phyloP scores from a whole-genome alignment of 2,329 filamentous ascomycete species.

The Colletotrichum costaricense region DNA sequence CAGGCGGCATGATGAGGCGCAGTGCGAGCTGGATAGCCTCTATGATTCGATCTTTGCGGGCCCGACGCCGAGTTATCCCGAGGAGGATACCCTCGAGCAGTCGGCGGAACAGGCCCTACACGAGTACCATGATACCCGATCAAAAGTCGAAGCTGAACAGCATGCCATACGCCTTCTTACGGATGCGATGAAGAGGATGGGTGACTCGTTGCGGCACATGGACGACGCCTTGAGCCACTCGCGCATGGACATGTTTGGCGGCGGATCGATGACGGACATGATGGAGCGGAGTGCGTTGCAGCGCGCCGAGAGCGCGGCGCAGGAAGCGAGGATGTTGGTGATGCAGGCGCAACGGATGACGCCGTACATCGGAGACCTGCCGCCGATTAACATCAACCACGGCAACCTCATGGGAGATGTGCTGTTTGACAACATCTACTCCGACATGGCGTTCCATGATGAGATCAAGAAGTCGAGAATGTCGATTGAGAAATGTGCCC shows the following conservation, averaged over 20 bases:
- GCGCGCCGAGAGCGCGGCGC: slow-evolving; percentile 55
- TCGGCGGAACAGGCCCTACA: slow-evolving; percentile 47
- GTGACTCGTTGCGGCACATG: slow-evolving; percentile 49
- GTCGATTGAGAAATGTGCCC: slow-evolving; percentile 49
- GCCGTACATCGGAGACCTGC: slow-evolving; percentile 51
- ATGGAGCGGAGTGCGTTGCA: slow-evolving; percentile 64
- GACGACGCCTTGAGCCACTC: slow-evolving; percentile 55
- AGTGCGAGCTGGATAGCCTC: slow-evolving; percentile 60
- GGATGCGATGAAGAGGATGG: slow-evolving; percentile 51
- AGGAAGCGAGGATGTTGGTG: slow-evolving; percentile 52
- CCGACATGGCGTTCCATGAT: slow-evolving; percentile 62
- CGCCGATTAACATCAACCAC: slow-evolving; percentile 54
- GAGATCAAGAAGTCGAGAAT: slow-evolving; percentile 58
- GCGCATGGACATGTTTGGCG: slow-evolving; percentile 61
- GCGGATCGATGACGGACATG: slow-evolving; percentile 60
- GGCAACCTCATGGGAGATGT: slow-evolving; percentile 61
- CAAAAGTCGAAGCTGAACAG: slow-evolving; percentile 51
- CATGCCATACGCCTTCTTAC: slow-evolving; percentile 54
- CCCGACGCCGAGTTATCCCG: slow-evolving; percentile 62
- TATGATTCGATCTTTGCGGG: slow-evolving; percentile 66
- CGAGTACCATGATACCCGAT: slow-evolving; percentile 51
- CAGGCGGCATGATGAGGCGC: slow-evolving; percentile 50
- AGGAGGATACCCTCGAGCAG: slow-evolving; percentile 62
- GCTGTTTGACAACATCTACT: slow-evolving; percentile 67
- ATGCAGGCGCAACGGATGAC: slow-evolving; percentile 53